Percentiles rank a stretch among this genome's conserved stretches.
phyloP scores from a whole-genome alignment of 2,329 filamentous ascomycete species.

The Fusarium drepaniforme region DNA sequence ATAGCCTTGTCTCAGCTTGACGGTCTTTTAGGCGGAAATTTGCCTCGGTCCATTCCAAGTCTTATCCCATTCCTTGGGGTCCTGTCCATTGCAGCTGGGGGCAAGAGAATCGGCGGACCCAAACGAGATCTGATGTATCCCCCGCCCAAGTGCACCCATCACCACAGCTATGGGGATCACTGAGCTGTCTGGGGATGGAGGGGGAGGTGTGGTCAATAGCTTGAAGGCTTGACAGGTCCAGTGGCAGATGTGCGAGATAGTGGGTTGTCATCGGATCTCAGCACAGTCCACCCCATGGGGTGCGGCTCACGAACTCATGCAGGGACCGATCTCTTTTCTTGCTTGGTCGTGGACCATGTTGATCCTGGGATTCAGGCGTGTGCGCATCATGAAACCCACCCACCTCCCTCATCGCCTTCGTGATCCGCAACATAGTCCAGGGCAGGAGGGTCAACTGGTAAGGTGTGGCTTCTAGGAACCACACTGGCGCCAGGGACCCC shows the following conservation, averaged over 20 bases:
- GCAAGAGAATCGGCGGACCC: constrained; percentile 33
- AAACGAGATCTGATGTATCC: constrained; percentile 16
- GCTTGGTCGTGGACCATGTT: constrained; percentile 4
- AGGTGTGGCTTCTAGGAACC: constrained; percentile 26
- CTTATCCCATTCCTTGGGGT: constrained; percentile 39
- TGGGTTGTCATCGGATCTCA: constrained; percentile 24
- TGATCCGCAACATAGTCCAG: constrained; percentile 32
- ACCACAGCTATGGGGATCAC: constrained; percentile 3
- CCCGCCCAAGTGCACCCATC: constrained; percentile 16
- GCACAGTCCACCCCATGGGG: constrained; percentile 32
- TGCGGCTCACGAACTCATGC: constrained; percentile 37
- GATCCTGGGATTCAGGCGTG: constrained; percentile 1
- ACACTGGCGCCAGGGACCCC: constrained; percentile 19
- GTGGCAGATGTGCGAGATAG: constrained; percentile 22
- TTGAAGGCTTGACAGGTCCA: constrained; percentile 22
- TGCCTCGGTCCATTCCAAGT: constrained; percentile 42
- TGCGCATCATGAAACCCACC: constrained; percentile 1
- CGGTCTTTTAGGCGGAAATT: constrained; percentile 43
- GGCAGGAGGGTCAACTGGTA: constrained; percentile 13
- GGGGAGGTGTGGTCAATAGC: constrained; percentile 8
- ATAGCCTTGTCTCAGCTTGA: constrained; percentile 46
- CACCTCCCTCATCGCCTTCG: constrained; percentile 22
- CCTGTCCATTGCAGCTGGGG: constrained; percentile 38
- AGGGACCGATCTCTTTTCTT: constrained; percentile 35
- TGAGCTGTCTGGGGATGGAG: constrained; percentile 6